A percentile compares a stretch with the other conserved stretches of the same genome.
Conservation (phyloP, 257 asterid species). For the Nicotiana knightiana region DNA sequence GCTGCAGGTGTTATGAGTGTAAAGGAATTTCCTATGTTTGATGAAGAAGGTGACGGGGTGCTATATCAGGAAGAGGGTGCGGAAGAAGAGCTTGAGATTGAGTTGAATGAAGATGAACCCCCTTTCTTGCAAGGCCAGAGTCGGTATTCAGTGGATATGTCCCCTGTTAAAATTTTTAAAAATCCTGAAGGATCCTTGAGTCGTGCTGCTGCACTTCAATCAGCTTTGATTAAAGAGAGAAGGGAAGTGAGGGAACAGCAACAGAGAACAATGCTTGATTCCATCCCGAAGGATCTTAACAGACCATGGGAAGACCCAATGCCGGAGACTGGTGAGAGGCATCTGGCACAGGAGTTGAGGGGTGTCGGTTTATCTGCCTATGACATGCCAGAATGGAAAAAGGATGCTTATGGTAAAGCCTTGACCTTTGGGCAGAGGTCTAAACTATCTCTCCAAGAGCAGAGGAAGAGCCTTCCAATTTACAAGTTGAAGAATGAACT, state of each 20-base stretch:
- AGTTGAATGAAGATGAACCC: constrained; percentile 88
- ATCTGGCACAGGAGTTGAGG: constrained; percentile 90
- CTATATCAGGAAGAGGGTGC: constrained; percentile 90
- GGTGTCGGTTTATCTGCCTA: constrained; percentile 96
- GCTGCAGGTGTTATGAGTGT: constrained; percentile 82
- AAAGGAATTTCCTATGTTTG: constrained; percentile 75
- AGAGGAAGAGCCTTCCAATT: constrained; percentile 81
- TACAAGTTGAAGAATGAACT: constrained; percentile 82
- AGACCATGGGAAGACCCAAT: constrained; percentile 99
- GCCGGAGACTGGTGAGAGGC: constrained; percentile 99
- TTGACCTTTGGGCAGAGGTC: constrained; percentile 92
- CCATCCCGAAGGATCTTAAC: constrained; percentile 95
- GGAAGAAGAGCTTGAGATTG: constrained; percentile 91
- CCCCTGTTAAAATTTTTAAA: constrained; percentile 92
- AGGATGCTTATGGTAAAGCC: constrained; percentile 89
- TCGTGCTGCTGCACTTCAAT: constrained; percentile 92
- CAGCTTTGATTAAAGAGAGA: constrained; percentile 88
- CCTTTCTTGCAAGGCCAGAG: constrained; percentile 85
- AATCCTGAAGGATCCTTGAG: constrained; percentile 93
- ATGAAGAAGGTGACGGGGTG: constrained; percentile 75
- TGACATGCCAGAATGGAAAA: constrained; percentile 98
- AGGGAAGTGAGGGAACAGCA: constrained; percentile 96
- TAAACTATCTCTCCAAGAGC: constrained; percentile 88
- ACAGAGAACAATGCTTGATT: constrained; percentile 88
- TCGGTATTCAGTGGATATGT: constrained; percentile 72